Base-by-base conservation (phyloP, 495 filamentous ascomycete species). In the Trichoderma gamsii region DNA sequence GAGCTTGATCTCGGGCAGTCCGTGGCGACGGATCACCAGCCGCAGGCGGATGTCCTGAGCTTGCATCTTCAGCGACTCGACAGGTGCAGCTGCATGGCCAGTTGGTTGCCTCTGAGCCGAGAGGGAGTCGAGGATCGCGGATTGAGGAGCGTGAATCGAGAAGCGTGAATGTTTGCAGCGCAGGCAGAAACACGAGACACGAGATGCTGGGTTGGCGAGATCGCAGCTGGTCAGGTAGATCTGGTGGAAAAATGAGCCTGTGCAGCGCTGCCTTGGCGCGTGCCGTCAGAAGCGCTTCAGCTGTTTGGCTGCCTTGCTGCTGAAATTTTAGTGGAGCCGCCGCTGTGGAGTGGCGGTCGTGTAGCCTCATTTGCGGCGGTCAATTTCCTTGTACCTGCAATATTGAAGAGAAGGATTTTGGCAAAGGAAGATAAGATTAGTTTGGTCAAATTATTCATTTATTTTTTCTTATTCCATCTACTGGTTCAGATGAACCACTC, bases 11-110 rank as follows among this genome's bases (percentile, higher is more conserved):
- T 90, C 82, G 25, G 95, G 93, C 32, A 97, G 83, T 8, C 83
- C 85, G 78, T 97, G 87, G 49, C 95, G 90, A 63, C 90, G 87
- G 49, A 99, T 88, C 3, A 86, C 84, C 21, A 99, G 81, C 68
- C 91, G 90, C 67, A 99, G 85, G 70, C 95, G 89, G 86, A 98
- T 68, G 41, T 68, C 67, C 51, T 35, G 56, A 13, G 56, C 1
- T 32, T 29, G 56, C 56, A 61, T 61, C 5, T 61, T 61, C 56
- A 61, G 25, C 25, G 56, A 0, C 56, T 12, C 18, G 51, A 11
- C 43, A 46, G 27, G 21, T 16, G 38, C 65, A 18, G 29, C 46
- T 12, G 65, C 65, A 67, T 67, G 41, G 43, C 43, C 25, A 27
- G 38, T 64, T 32, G 41, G 63, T 11, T 25, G 35, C 41, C 63